phyloP scores from a whole-genome alignment of 2,329 filamentous ascomycete species.

The Fusarium pininemorale region DNA sequence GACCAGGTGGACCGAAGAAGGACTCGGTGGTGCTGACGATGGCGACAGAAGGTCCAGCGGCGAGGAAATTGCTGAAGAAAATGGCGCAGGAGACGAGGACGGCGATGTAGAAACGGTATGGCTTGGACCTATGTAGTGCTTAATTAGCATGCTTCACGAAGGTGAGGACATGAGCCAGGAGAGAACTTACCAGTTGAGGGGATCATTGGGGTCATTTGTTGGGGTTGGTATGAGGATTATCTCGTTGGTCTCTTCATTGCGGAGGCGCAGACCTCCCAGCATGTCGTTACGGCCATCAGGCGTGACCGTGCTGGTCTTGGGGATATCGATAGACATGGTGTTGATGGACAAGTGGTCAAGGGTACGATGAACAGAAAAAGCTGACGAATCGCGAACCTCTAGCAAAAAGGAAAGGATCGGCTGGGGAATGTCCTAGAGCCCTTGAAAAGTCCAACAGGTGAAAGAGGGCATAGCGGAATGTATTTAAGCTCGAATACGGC shows the following conservation, averaged over 20 bases:
- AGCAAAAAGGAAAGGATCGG: no score
- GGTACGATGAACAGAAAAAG: neutral
- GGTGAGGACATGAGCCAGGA: fast-evolving
- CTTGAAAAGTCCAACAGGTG: fast-evolving
- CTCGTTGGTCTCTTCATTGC: conserved; percentile 9
- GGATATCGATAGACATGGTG: neutral
- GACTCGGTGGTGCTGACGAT: conserved; percentile 57
- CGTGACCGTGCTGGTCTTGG: neutral
- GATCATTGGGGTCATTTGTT: conserved; percentile 34
- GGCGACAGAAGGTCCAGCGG: conserved; percentile 63
- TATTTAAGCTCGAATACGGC: neutral
- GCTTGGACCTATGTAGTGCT: conserved; percentile 47
- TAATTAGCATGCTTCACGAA: fast-evolving
- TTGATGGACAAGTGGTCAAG: neutral
- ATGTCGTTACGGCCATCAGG: neutral
- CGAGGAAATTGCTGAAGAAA: conserved; percentile 65
- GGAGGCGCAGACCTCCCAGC: neutral
- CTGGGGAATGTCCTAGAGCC: no score
- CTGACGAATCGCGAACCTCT: neutral
- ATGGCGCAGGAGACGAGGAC: conserved; percentile 61
- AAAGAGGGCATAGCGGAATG: neutral
- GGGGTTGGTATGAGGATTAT: conserved; percentile 28
- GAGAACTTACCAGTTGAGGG: conserved; percentile 30
- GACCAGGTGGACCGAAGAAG: conserved; percentile 54
- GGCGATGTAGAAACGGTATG: conserved; percentile 61